Evolutionary conservation across 768 basidiomycete species (phyloP).

Genomic region (Phaeotremella skinneri): DNA sequence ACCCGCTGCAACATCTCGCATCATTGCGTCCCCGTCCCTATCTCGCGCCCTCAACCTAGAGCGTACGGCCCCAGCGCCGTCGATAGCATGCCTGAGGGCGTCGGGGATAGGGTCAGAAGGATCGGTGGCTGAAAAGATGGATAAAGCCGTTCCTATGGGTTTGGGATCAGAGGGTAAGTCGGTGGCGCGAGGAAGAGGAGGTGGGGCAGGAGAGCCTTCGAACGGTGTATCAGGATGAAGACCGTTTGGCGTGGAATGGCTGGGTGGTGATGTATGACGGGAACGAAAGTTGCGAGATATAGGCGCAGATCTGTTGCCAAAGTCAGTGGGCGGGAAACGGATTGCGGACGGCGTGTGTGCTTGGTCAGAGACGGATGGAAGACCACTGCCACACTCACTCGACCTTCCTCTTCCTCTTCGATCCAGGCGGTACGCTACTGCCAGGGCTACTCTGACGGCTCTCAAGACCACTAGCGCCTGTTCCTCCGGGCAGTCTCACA

Average conservation of each 20-base stretch:
- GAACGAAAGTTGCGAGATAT: conserved; percentile 1
- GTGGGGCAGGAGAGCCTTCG: conserved; percentile 9
- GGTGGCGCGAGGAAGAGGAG: neutral
- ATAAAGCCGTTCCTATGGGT: conserved; percentile 7
- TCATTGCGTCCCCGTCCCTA: conserved; percentile 26
- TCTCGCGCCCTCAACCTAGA: conserved; percentile 1
- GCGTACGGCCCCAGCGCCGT: neutral
- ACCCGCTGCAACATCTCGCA: conserved; percentile 38
- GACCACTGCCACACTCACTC: conserved; percentile 21
- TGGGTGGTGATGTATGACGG: conserved; percentile 11
- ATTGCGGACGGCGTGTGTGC: neutral
- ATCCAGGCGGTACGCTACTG: conserved; percentile 1
- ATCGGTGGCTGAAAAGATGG: conserved; percentile 27
- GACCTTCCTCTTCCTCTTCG: conserved; percentile 19
- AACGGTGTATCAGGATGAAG: neutral
- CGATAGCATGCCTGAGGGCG: conserved; percentile 20
- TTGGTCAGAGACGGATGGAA: neutral
- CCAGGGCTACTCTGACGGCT: conserved; percentile 1
- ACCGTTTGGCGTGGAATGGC: neutral
- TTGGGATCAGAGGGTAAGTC: neutral
- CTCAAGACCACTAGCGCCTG: neutral
- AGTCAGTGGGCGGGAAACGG: conserved; percentile 5
- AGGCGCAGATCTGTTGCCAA: conserved; percentile 3
- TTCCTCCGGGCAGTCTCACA: conserved; percentile 17
- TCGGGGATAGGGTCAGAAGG: conserved; percentile 21